Evolutionary conservation across 169 alveolate species (phyloP).

Genomic region (Plasmodium reichenowi): DNA sequence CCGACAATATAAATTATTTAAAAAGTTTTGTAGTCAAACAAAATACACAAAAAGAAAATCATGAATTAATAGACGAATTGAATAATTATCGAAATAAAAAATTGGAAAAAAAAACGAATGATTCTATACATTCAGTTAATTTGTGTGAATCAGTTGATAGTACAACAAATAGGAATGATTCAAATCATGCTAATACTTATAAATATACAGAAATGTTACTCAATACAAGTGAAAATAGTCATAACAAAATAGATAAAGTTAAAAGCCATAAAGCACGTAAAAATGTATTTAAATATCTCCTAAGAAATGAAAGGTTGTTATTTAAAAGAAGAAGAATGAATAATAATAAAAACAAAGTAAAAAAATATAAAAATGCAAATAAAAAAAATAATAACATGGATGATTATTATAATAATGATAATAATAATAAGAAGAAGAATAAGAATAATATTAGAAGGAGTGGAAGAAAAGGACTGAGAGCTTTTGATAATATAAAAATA

Average conservation of each 20-base stretch:
- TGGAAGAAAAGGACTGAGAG: background rate
- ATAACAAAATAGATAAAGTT: background rate
- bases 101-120: conserved; percentile 7
- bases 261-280: conserved; percentile 9
- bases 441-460: no score
- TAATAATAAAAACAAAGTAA: background rate
- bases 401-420: no score
- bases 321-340: conserved; percentile 17
- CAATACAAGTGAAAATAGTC: background rate
- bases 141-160: conserved; percentile 9
- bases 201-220: conserved; percentile 26
- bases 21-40: background rate
- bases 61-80: background rate
- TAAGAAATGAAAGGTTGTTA: conserved; percentile 18
- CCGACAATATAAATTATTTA: background rate
- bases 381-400: no score
- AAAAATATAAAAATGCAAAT: no score
- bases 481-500: conserved; percentile 14
- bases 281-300: conserved; percentile 20
- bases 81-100: background rate
- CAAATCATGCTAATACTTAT: conserved; percentile 4
- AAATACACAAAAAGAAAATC: background rate
- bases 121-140: background rate
- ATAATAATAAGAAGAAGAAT: background rate
- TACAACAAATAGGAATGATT: conserved; percentile 6